Percentiles rank a stretch among this genome's conserved stretches.
phyloP scores from a whole-genome alignment of 192 early-diverging fungal genomes.

The Mortierella hygrophila region DNA sequence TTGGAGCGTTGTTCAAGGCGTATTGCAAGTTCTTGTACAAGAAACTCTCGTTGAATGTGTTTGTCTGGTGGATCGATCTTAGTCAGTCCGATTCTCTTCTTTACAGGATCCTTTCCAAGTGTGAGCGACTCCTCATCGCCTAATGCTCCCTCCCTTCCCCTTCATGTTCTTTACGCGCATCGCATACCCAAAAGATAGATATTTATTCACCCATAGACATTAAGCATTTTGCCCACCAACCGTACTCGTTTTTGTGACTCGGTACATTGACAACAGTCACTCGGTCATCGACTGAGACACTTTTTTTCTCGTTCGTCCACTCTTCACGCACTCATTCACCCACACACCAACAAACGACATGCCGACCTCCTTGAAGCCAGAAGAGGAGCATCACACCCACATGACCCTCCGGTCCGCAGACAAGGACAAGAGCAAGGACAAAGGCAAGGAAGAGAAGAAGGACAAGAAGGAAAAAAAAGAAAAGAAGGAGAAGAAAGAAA shows the following conservation, averaged over 20 bases:
- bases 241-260: too few species aligned
- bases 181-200: too few species aligned
- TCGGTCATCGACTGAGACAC: not conserved
- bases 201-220: too few species aligned
- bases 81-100: constrained; percentile 21
- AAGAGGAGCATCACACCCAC: constrained; percentile 14
- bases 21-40: constrained; percentile 25
- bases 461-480: constrained; percentile 27
- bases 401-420: constrained; percentile 42
- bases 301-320: not conserved
- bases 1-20: constrained; percentile 29
- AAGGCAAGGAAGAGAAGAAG: constrained; percentile 15
- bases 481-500: constrained; percentile 57
- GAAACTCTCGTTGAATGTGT: constrained; percentile 27
- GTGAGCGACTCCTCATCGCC: not conserved
- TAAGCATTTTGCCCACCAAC: too few species aligned
- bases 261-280: not conserved
- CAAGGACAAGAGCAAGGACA: constrained; percentile 17
- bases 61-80: constrained; percentile 44
- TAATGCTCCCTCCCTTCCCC: not conserved
- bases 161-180: not conserved
- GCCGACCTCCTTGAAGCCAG: constrained; percentile 30
- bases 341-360: not conserved
- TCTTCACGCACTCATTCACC: not conserved
- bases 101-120: constrained; percentile 13